Base-by-base conservation (phyloP, 2,329 filamentous ascomycete genomes). In the Graphium sp. region DNA sequence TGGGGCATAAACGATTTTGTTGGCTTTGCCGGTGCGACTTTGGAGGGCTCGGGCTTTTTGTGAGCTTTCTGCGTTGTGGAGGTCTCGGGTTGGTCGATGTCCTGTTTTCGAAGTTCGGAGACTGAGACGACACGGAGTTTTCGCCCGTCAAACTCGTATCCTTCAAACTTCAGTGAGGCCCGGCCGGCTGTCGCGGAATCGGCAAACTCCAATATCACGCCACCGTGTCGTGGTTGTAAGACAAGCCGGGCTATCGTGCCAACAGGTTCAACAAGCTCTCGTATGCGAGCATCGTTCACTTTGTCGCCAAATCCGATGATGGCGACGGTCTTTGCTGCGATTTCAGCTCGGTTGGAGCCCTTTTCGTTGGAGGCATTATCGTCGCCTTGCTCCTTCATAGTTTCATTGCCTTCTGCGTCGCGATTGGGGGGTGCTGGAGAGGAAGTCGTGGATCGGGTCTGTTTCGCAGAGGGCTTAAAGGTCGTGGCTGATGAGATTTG, bases 251-350 rank as follows among this genome's bases (percentile, higher is more conserved):
- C 61, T 15, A 94, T 61, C 2, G 62, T 50, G 1, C 83, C 84
- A 24, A 74, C 63, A 2, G 71, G 64, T 39, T 83, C 76, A 7
- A 79, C 72, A 3, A 91, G 56, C 0, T 73, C 63, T 24, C 70
- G 70, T 31, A 98, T 70, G 18, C 85, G 81, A 2, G 79, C 72
- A 42, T 92, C 82, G 38, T 91, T 94, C 42, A 95, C 71, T 0
- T 85, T 95, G 44, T 95, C 89, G 1, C 89, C 83, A 2, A 98
- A 59, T 36, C 85, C 78, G 52, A 94, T 69, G 17, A 98, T 58
- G 7, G 76, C 77, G 28, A 95, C 63, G n/a, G n/a, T n/a, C 19
- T 9, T 11, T 71, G 62, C 5, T 48, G 48, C 6, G 55, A 49
- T 1, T 61, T 57, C 12, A 60, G 56, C 9, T 44, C 44, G 24